These are phyloP conservation scores for Trypanosoma boissoni DNA, from an alignment of 208 protist genomes.

Conservation along the genomic window DNA sequence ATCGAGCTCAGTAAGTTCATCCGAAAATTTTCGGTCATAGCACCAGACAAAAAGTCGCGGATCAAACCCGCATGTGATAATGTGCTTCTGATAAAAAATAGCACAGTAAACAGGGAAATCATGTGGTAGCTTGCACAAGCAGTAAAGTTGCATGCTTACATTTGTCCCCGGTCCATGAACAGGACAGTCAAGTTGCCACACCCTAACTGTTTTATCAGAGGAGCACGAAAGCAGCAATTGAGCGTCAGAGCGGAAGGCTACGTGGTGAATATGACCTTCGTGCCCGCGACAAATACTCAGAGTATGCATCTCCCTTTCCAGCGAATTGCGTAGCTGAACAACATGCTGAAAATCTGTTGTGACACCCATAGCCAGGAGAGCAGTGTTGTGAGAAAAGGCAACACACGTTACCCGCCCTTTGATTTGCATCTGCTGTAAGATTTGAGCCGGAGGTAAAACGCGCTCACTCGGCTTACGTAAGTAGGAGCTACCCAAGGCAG, in stretches of 20 bases:
- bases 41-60: slow-evolving; percentile 53
- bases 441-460: slow-evolving; percentile 42
- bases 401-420: slow-evolving; percentile 60
- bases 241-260: slow-evolving; percentile 51
- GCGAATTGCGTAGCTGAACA: slow-evolving; percentile 50
- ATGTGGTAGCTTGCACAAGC: slow-evolving; percentile 57
- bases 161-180: background rate
- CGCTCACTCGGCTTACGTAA: slow-evolving; percentile 51
- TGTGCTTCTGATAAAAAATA: slow-evolving; percentile 67
- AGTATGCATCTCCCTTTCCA: slow-evolving; percentile 35
- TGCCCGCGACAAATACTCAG: slow-evolving; percentile 43
- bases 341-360: slow-evolving; percentile 54
- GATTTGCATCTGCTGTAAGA: slow-evolving; percentile 48
- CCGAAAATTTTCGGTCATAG: slow-evolving; percentile 23
- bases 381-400: slow-evolving; percentile 37
- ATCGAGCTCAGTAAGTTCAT: background rate
- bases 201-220: slow-evolving; percentile 66
- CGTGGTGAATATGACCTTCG: slow-evolving; percentile 60
- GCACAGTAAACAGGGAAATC: slow-evolving; percentile 64
- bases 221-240: slow-evolving; percentile 60
- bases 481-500: slow-evolving; percentile 20
- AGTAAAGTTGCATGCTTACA: slow-evolving; percentile 10
- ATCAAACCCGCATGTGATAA: slow-evolving; percentile 78
- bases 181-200: slow-evolving; percentile 36
- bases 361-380: slow-evolving; percentile 57